Conservation (phyloP, 345 rosid genomes). For the Murraya paniculata region DNA sequence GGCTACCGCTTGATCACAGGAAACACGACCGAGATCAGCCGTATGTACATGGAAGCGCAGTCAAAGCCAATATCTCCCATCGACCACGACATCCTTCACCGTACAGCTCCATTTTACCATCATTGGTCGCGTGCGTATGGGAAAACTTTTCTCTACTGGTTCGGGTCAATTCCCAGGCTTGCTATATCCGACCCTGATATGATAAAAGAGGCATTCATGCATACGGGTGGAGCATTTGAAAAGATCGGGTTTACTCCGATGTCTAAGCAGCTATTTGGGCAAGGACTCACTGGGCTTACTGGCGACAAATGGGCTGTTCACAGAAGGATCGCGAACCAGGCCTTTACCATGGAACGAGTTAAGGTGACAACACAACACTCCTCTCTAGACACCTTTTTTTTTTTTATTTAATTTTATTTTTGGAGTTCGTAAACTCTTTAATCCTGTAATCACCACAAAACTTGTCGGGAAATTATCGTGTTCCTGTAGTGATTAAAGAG, state of each 20-base stretch:
- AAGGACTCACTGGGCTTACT: slow-evolving; percentile 63
- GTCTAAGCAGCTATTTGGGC: slow-evolving; percentile 55
- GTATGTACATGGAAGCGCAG: slow-evolving; percentile 36
- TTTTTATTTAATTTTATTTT: not conserved
- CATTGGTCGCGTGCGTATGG: slow-evolving; percentile 57
- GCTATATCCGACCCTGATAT: slow-evolving; percentile 56
- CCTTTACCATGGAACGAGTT: slow-evolving; percentile 59
- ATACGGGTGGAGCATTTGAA: slow-evolving; percentile 38
- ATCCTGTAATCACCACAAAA: no score
- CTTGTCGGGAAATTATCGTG: no score
- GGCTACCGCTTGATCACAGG: slow-evolving; percentile 56
- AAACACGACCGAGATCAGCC: slow-evolving; percentile 52
- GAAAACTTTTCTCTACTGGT: slow-evolving; percentile 71
- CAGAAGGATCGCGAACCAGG: slow-evolving; percentile 60
- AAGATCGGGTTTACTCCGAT: slow-evolving; percentile 46
- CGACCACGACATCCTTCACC: slow-evolving; percentile 41
- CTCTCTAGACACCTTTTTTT: not conserved
- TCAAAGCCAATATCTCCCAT: slow-evolving; percentile 34
- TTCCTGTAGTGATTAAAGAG: no score
- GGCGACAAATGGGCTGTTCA: slow-evolving; percentile 72
- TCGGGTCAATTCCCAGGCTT: slow-evolving; percentile 66
- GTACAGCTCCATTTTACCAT: slow-evolving; percentile 55
- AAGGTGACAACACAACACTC: slow-evolving; percentile 43
- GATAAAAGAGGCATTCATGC: slow-evolving; percentile 57
- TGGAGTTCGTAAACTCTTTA: no score